Base-by-base conservation (phyloP, 148 eudicot species). In the Beta vulgaris region DNA sequence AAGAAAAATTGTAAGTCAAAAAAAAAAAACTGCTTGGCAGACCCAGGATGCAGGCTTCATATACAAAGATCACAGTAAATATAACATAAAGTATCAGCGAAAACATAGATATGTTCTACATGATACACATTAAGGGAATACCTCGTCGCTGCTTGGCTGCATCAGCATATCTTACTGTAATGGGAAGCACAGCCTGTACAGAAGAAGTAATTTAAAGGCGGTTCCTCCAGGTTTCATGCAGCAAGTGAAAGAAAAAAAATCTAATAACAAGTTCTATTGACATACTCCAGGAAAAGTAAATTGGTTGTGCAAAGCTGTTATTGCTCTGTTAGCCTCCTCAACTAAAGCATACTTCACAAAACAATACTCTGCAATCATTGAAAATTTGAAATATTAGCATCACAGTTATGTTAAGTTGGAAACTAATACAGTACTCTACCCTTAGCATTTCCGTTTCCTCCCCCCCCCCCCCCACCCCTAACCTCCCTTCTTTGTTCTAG, bases 141-240 rank as follows among this genome's bases (percentile, higher is more conserved):
- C 99, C 92, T 78, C 82, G 79, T 19, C 97, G 97, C 44, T 87
- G 91, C 66, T 78, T 89, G 84, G 89, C 92, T 74, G 81, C 84
- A 53, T 84, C 93, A 68, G 99, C 99, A 86, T 89, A 95, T 84
- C 71, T 90, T 74, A 95, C 87, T 91, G 75, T 82, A 51, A 94
- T 46, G 61, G 97, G 90, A 69, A 44, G 64, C 71, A 35, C 61
- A 18, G 84, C 87, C 98, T 91, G 73, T 73, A 78, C 31, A 51
- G 25, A 79, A 71, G 25, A 55, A 55, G 40, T 8, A 73, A 31
- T 70, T 37, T 57, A 35, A 54, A 61, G 2, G 62, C 19, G 37
- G 60, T 48, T 49, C n/a, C 35, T 3, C 49, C 71, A 42, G 42
- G 42, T 7, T 6, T 4, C 43, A 71, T 11, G 32, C 42, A 61